These are phyloP conservation scores for Nicotiana sylvestris DNA, from an alignment of 257 asterid species.

Conservation along the genomic window DNA sequence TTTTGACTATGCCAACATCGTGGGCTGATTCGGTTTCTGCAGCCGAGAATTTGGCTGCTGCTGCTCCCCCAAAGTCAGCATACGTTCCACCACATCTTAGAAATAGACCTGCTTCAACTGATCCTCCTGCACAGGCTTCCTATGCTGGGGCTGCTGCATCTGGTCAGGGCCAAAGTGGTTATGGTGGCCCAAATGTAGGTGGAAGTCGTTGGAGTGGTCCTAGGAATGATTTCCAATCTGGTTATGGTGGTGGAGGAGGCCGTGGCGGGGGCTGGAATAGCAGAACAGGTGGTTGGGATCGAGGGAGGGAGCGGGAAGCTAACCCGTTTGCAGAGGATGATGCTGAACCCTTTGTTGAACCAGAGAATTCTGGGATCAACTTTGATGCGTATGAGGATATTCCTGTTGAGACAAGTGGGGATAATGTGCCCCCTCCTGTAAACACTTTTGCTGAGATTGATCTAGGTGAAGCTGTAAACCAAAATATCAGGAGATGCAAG, in stretches of 20 bases:
- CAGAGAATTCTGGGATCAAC: slow-evolving; percentile 41
- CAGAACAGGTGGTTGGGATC: slow-evolving; percentile 60
- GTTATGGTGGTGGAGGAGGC: slow-evolving; percentile 27
- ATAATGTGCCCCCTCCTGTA: slow-evolving; percentile 45
- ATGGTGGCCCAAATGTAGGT: slow-evolving; percentile 36
- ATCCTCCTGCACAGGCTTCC: slow-evolving; percentile 41
- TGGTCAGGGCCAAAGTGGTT: slow-evolving; percentile 38
- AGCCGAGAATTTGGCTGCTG: slow-evolving; percentile 45
- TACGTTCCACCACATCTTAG: slow-evolving; percentile 94
- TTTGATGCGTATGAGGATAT: slow-evolving; percentile 53
- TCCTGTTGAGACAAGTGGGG: slow-evolving; percentile 55
- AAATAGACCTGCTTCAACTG: slow-evolving; percentile 54
- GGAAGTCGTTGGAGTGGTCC: slow-evolving; percentile 40
- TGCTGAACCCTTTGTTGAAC: slow-evolving; percentile 28
- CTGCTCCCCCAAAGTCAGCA: slow-evolving; percentile 37
- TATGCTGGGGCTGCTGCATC: slow-evolving; percentile 29
- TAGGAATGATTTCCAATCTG: slow-evolving; percentile 31
- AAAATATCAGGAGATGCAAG: slow-evolving; percentile 48
- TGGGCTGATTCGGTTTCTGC: slow-evolving; percentile 73
- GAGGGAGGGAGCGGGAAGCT: slow-evolving; percentile 58
- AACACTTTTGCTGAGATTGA: slow-evolving; percentile 47
- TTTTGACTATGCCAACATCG: slow-evolving; percentile 66
- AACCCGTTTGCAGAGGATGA: slow-evolving; percentile 45
- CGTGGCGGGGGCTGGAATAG: slow-evolving; percentile 53
- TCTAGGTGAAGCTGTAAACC: slow-evolving; percentile 44